phyloP scores from a whole-genome alignment of 805 yeast genomes.

The Saturnispora halmiae region DNA sequence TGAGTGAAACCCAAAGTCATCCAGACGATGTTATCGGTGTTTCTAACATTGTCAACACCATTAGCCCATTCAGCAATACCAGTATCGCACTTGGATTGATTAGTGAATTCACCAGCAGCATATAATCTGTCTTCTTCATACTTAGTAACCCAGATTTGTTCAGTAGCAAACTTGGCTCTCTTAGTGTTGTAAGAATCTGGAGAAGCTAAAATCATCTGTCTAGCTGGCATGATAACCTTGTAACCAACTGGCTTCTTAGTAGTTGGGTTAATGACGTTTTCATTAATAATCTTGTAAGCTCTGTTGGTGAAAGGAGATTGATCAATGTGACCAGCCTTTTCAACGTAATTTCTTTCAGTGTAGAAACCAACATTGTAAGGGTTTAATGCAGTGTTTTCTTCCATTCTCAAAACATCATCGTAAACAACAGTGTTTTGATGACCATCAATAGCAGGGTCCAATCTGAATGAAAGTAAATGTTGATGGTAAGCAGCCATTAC shows the following conservation, averaged over 20 bases:
- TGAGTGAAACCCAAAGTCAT: constrained; percentile 76
- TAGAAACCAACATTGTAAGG: constrained; percentile 65
- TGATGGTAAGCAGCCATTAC: constrained; percentile 82
- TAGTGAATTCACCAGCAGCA: constrained; percentile 83
- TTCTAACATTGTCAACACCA: constrained; percentile 58
- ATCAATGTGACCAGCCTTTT: constrained; percentile 61
- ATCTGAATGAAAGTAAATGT: constrained; percentile 69
- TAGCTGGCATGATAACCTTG: constrained; percentile 64
- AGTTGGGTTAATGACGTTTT: constrained; percentile 57
- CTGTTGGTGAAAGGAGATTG: constrained; percentile 71
- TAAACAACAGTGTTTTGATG: constrained; percentile 64
- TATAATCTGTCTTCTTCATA: constrained; percentile 61
- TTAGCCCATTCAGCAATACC: constrained; percentile 68
- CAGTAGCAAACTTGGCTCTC: constrained; percentile 68
- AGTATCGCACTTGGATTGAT: constrained; percentile 62
- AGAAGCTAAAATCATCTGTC: constrained; percentile 65
- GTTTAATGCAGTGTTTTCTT: constrained; percentile 43
- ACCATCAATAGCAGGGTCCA: constrained; percentile 78
- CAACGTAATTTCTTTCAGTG: constrained; percentile 53
- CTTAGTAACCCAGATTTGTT: constrained; percentile 77
- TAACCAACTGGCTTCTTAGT: constrained; percentile 69
- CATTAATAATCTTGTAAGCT: constrained; percentile 67
- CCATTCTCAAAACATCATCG: constrained; percentile 60
- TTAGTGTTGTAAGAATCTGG: constrained; percentile 53
- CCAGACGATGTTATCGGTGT: constrained; percentile 72